Base-by-base conservation (phyloP, 2,329 filamentous ascomycete genomes). In the Monosporascus sp. region DNA sequence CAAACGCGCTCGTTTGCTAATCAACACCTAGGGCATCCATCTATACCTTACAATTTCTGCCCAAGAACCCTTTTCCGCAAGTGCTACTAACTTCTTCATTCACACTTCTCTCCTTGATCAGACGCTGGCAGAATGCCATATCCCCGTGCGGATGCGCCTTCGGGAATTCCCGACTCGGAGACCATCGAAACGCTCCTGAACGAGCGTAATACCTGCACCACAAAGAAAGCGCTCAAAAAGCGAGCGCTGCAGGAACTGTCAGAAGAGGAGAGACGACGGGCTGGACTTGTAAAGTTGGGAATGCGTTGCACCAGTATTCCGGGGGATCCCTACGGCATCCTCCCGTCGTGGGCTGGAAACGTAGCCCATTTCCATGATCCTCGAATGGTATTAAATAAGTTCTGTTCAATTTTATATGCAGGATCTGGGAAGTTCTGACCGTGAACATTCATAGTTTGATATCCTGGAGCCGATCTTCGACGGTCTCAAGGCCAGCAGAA, bases 331-430 rank as follows among this genome's bases (percentile, higher is more conserved):
- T 57, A 38, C 25, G 53, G 52, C 3, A 11, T 55, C 17, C 51
- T 48, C 24, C 44, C 50, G 11, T 51, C 53, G 4, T 55, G 55
- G 55, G 52, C 52, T 15, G 55, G 55, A 11, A 57, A 55, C 25
- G 47, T 57, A n/a, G 41, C 37, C 38, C 55, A 53, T 11, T 45
- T 53, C 5, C 25, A 43, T 18, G 55, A 57, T 24, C 9, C 6
- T 3, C 52, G 47, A 15, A 52, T 55, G 22, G 55, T 57, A 47
- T 27, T 27, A 11, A 4, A 27, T 11, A 27, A 27, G 8, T 27
- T 27, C 27, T 11, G 2, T 11, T 27, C 27, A 3, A 27, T 27
- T 27, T 27, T 3, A 6, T 1, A 27, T 27, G 27, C 27, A 11
- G 27, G 3, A 27, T 9, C 8, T 1, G 8, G 27, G 11, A 35